Evolutionary conservation across 495 filamentous ascomycete species (phyloP), one percentile per base, ranked within the genome.

Genomic region (Apodospora peruviana): DNA sequence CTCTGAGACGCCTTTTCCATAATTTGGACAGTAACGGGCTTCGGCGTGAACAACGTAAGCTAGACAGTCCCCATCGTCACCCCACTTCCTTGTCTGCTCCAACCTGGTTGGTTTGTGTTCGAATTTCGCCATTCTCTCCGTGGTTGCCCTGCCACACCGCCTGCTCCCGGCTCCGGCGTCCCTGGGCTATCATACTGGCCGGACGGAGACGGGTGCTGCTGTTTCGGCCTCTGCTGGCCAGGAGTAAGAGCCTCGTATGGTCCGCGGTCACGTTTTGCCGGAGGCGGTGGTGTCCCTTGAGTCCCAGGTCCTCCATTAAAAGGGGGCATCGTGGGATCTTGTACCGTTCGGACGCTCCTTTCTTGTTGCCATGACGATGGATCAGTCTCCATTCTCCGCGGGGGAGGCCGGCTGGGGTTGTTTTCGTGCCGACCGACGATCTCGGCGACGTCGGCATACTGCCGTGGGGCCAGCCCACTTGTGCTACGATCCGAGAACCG

Each of bases 311-410:
- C 12, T 3, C 37, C 36, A 7, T 18, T 38, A 10, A 32, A 34
- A 36, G 45, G 52, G 12, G 73, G 73, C 32, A 67, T 51, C 5
- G 64, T 58, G 17, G 81, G 78, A 8, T 83, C 84, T 51, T 86
- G 83, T 12, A 93, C 80, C 55, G 90, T 87, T 20, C 86, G 79
- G 20, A 86, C 90, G 23, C 85, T 89, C 48, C 77, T 85, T 62
- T 94, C 90, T 59, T 87, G 85, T 50, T 88, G 84, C 84, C 85
- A 88, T 3, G 83, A 78, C 16, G 83, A 61, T 3, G 86, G 85
- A 60, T 95, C 89, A 16, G 84, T 86, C 51, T 95, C 90, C 22
- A 93, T 75, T 58, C 67, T 81, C 64, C 67, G 73, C 58, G 59
- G 77, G 22, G 75, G 56, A 49, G 77, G 65, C 27, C 70, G 45